These are phyloP conservation scores for Phyllosticta citribraziliensis DNA, from an alignment of 2,329 filamentous ascomycete species.

Conservation along the genomic window DNA sequence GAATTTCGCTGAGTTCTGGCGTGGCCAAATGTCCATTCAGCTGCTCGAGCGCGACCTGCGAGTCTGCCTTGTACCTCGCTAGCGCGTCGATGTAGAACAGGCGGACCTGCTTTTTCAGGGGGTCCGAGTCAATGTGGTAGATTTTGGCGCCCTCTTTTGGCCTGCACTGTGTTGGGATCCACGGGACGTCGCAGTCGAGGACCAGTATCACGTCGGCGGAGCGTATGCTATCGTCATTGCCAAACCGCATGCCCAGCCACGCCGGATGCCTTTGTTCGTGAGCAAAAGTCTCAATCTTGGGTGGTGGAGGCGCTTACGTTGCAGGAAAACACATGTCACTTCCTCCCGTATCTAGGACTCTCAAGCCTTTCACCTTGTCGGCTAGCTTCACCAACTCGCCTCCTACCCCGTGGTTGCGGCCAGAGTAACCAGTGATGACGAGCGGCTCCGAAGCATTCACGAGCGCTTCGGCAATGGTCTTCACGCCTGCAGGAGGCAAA, in stretches of 20 bases:
- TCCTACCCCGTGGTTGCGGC: slow-evolving; percentile 56
- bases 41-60: slow-evolving; percentile 54
- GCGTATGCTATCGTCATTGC: slow-evolving; percentile 61
- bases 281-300: neutral
- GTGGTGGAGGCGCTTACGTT: slow-evolving; percentile 4
- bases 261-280: slow-evolving; percentile 39
- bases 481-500: slow-evolving; percentile 44
- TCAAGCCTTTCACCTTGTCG: slow-evolving; percentile 55
- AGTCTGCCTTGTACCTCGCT: slow-evolving; percentile 42
- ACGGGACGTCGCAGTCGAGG: slow-evolving; percentile 83
- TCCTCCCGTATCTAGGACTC: slow-evolving; percentile 66
- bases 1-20: slow-evolving; percentile 29
- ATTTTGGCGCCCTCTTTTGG: slow-evolving; percentile 49
- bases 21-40: slow-evolving; percentile 52
- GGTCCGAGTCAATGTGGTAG: slow-evolving; percentile 57
- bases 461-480: slow-evolving; percentile 53
- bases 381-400: slow-evolving; percentile 56
- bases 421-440: slow-evolving; percentile 60
- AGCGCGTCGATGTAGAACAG: slow-evolving; percentile 48
- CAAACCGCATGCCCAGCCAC: slow-evolving; percentile 57
- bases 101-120: slow-evolving; percentile 53
- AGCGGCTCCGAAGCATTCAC: slow-evolving; percentile 56
- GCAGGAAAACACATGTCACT: slow-evolving; percentile 74
- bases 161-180: slow-evolving; percentile 70
- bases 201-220: slow-evolving; percentile 78